Evolutionary conservation across 2,329 filamentous ascomycete species (phyloP).

Genomic region (Sporothrix euskadiensis): DNA sequence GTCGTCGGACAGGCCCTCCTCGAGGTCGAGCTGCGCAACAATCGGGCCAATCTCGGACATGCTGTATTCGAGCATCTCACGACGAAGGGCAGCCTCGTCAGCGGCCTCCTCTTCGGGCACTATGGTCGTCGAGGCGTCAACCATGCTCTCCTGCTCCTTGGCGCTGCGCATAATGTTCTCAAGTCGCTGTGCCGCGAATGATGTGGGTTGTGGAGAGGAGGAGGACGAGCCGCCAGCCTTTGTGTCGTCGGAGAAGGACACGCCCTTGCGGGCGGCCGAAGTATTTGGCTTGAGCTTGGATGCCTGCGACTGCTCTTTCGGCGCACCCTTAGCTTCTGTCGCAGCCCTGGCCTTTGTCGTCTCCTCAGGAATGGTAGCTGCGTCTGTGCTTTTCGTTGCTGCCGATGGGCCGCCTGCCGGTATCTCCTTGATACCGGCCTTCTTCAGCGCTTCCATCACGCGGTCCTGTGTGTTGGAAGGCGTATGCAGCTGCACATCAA

Average conservation of each 20-base stretch:
- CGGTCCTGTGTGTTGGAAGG: conserved; percentile 68
- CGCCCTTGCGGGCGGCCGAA: conserved; percentile 53
- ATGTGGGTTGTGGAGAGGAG: conserved; percentile 35
- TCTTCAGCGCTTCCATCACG: conserved; percentile 70
- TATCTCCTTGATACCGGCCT: conserved; percentile 64
- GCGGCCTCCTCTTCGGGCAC: conserved; percentile 72
- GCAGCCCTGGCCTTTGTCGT: neutral
- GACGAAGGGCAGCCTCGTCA: conserved; percentile 77
- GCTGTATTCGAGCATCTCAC: conserved; percentile 88
- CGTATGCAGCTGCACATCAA: conserved; percentile 66
- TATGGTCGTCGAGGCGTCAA: conserved; percentile 52
- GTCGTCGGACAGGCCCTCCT: conserved; percentile 62
- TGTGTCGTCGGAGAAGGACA: conserved; percentile 64
- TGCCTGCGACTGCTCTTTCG: neutral
- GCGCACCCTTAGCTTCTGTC: neutral
- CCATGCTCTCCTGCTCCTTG: conserved; percentile 54
- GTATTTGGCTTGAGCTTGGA: conserved; percentile 8
- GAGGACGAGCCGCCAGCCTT: conserved; percentile 45
- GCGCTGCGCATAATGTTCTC: conserved; percentile 60
- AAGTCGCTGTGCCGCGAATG: conserved; percentile 50
- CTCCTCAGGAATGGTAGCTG: neutral
- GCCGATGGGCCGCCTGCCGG: conserved; percentile 25
- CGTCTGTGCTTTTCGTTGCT: neutral
- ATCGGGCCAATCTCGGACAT: conserved; percentile 86
- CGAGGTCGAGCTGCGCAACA: conserved; percentile 86